Evolutionary conservation across 768 basidiomycete genomes (phyloP), one percentile per base, ranked within the genome.

Genomic region (Lactifluus volemus): DNA sequence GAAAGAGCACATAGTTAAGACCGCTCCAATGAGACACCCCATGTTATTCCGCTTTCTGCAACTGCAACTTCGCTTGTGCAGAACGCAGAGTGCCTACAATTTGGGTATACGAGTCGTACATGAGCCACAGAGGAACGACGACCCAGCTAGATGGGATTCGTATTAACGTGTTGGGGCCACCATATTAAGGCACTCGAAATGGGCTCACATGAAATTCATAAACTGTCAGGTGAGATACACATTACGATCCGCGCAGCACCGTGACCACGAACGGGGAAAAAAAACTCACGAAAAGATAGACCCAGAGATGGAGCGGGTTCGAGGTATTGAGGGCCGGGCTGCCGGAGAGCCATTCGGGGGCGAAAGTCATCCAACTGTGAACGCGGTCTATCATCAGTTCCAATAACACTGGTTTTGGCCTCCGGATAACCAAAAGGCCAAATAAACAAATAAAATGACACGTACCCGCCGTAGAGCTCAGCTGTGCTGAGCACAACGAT

Each of bases 261-360:
- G 65, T 67, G 89, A 68, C 45, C 8, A 41, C 19, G 32, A 17
- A 14, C 14, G 39, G 32, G n/a, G 9, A 38, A n/a, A 47, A n/a
- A 32, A 34, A 6, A 78, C 86, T 67, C 69, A 92, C 89, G 61
- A 85, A 69, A 45, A 92, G 84, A 73, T 92, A 90, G 10, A 91
- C 84, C 88, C 88, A 92, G 55, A 90, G 77, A 68, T 84, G 80
- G 41, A 91, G 72, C 30, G 76, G 73, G 66, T 89, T 88, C 8
- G 85, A 86, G 0, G 82, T 88, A 67, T 87, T 78, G 55, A 92
- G 73, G 70, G 79, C 88, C 0, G 84, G 82, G 67, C 82, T 87
- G 19, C 87, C 88, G 1, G 80, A 84, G 51, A 92, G 74, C 89
- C 89, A 92, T 73, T 92, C 90, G 0, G 90, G 90, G 68, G 84